These are phyloP conservation scores for Dothideomycetes sp. DNA, from an alignment of 2,329 filamentous ascomycete genomes.

Conservation along the genomic window DNA sequence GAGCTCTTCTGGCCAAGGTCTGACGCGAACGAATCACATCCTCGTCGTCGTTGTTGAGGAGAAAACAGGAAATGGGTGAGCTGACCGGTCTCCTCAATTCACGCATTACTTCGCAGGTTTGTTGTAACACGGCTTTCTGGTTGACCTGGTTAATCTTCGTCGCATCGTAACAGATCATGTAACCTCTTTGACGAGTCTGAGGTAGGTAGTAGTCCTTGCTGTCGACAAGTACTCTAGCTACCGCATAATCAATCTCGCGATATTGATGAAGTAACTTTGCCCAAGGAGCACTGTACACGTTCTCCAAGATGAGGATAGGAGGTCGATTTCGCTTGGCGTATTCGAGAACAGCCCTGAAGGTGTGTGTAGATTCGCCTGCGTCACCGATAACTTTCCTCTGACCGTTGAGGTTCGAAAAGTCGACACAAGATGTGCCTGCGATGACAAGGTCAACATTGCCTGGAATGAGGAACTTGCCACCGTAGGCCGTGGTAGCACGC, in stretches of 20 bases:
- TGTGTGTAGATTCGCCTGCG: constrained; percentile 56
- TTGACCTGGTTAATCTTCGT: background rate
- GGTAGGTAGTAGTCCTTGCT: constrained; percentile 66
- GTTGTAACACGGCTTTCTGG: background rate
- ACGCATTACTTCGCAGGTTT: constrained; percentile 27
- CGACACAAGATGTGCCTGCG: constrained; percentile 67
- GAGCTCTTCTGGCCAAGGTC: constrained; percentile 32
- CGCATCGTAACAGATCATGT: constrained; percentile 38
- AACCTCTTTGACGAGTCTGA: constrained; percentile 42
- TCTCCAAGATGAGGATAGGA: constrained; percentile 61
- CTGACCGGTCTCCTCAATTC: constrained; percentile 49
- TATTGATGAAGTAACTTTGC: constrained; percentile 33
- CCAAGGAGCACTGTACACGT: constrained; percentile 57
- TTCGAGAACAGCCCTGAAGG: constrained; percentile 51
- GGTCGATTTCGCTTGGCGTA: constrained; percentile 51
- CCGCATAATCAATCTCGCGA: constrained; percentile 47
- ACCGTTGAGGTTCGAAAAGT: constrained; percentile 60
- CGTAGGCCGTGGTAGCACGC: constrained; percentile 53
- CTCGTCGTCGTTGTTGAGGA: constrained; percentile 48
- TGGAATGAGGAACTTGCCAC: constrained; percentile 49
- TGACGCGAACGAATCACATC: constrained; percentile 44
- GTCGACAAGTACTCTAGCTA: constrained; percentile 45
- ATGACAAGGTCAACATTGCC: constrained; percentile 54
- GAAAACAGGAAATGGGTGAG: constrained; percentile 52
- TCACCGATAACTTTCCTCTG: constrained; percentile 42